Evolutionary conservation across 1,284 basidiomycete species (phyloP), one percentile per base, ranked within the genome.

Genomic region (Naganishia albida): DNA sequence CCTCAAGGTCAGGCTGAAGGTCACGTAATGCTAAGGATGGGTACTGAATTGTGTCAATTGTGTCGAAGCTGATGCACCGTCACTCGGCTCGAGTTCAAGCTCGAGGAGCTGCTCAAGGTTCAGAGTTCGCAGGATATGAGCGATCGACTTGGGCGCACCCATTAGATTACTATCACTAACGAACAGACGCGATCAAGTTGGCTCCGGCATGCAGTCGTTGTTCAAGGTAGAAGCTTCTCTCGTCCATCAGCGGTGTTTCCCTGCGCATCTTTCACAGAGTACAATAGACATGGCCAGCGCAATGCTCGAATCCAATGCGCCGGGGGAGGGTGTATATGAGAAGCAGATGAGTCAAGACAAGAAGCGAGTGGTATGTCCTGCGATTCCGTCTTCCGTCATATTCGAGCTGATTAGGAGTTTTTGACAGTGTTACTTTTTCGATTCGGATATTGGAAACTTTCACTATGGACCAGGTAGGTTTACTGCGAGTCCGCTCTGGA

Each of bases 371-470:
- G 91, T 93, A 80, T 67, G 89, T 85, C 23, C n/a, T 42, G 15
- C 23, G 12, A 15, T 28, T 44, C 16, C 26, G 2, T 30, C n/a
- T 46, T 16, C 1, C 28, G 28, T 16, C 2, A 38, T 23, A 13
- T 40, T 18, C 43, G 30, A 46, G 30, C 34, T 53, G 18, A 38
- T 25, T 3, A 39, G 20, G 23, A 4, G 3, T 16, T 40, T 25
- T 16, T 34, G 20, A 25, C 25, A 95, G 92, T 95, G 92, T 77
- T 95, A 95, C 81, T 95, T 95, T 82, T 95, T 93, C 80, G 96
- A 99, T 81, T 96, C 93, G 20, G 96, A 99, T 78, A 93, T 96
- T 75, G 94, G 94, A 50, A 94, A 94, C 65, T 98, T 96, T 78
- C 94, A 98, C 78, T 98, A 98, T 87, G 94, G 94, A 2, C 93